These are phyloP conservation scores for Castanea mollissima DNA, from an alignment of 306 rosid species.

Conservation along the genomic window DNA sequence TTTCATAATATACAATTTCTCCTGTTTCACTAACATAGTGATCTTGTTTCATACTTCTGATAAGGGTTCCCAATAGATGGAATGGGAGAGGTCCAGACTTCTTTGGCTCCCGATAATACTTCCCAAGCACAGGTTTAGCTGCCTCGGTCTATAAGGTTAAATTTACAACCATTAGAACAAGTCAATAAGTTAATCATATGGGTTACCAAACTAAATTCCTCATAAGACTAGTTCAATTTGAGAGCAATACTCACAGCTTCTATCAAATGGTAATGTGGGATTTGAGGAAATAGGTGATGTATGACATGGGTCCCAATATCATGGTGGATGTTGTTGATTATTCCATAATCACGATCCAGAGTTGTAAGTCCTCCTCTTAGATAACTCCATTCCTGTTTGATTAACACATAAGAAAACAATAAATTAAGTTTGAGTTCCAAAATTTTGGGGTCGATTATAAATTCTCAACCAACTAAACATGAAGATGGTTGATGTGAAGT, in stretches of 20 bases:
- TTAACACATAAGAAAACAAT: constrained; percentile 6
- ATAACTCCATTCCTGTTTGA: constrained; percentile 58
- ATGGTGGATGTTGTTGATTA: constrained; percentile 58
- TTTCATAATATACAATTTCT: constrained; percentile 83
- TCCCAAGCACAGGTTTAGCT: constrained; percentile 75
- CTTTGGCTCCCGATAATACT: constrained; percentile 75
- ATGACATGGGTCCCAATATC: constrained; percentile 63
- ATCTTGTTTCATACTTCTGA: constrained; percentile 75
- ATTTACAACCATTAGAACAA: constrained; percentile 7
- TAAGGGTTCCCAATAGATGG: constrained; percentile 68
- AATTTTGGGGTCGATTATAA: too few relatives aligned
- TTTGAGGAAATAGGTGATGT: constrained; percentile 65
- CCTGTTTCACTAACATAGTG: constrained; percentile 87
- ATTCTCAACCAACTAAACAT: neutral
- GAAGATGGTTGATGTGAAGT: neutral
- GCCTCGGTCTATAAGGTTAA: constrained; percentile 68
- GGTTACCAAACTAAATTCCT: neutral
- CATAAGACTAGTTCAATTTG: neutral
- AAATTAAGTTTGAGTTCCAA: neutral
- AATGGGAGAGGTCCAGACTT: constrained; percentile 75
- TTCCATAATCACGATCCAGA: constrained; percentile 86
- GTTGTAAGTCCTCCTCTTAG: constrained; percentile 62
- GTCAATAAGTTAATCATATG: neutral
- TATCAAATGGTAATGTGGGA: constrained; percentile 57
- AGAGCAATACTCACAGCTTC: constrained; percentile 77